Evolutionary conservation across 495 filamentous ascomycete species (phyloP).

Genomic region (Neurospora sp.): DNA sequence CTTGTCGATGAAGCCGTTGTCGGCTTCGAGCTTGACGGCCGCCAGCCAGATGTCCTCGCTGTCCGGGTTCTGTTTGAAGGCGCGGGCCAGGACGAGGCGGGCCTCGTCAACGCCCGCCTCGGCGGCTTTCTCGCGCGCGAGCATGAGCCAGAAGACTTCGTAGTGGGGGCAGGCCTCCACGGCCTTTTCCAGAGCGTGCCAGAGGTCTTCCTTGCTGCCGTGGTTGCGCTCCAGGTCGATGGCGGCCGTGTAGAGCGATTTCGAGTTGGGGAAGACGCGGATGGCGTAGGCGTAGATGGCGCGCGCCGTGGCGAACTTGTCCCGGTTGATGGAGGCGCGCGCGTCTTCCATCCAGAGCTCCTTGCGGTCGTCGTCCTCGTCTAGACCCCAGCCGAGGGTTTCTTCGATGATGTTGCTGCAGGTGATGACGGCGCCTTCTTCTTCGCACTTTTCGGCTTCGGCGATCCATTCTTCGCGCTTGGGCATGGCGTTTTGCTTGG

Average conservation of each 20-base stretch:
- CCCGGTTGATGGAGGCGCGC: constrained; percentile 61
- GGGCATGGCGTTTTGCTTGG: constrained; percentile 86
- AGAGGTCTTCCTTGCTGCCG: constrained; percentile 72
- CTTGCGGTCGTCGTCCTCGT: constrained; percentile 94
- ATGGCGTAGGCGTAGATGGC: constrained; percentile 90
- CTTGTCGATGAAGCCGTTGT: constrained; percentile 67
- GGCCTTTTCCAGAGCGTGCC: constrained; percentile 80
- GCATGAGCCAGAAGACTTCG: constrained; percentile 91
- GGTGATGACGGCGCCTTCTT: constrained; percentile 78
- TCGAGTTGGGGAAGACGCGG: constrained; percentile 74
- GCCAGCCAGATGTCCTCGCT: constrained; percentile 97
- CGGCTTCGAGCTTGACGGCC: constrained; percentile 89
- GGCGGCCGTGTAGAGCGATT: constrained; percentile 76
- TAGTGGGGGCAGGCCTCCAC: constrained; percentile 84
- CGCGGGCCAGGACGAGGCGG: constrained; percentile 66
- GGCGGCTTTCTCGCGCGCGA: constrained; percentile 82
- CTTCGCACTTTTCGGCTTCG: constrained; percentile 90
- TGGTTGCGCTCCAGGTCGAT: constrained; percentile 88
- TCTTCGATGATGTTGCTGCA: constrained; percentile 82
- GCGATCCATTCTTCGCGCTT: constrained; percentile 95
- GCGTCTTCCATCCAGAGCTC: constrained; percentile 94
- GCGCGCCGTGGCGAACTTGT: constrained; percentile 77
- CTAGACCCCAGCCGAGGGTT: constrained; percentile 85
- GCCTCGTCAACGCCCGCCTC: constrained; percentile 64
- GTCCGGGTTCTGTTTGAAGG: constrained; percentile 86